These are phyloP conservation scores for Arabidopsis lyrata DNA, from an alignment of 441 rosid species.

Conservation along the genomic window DNA sequence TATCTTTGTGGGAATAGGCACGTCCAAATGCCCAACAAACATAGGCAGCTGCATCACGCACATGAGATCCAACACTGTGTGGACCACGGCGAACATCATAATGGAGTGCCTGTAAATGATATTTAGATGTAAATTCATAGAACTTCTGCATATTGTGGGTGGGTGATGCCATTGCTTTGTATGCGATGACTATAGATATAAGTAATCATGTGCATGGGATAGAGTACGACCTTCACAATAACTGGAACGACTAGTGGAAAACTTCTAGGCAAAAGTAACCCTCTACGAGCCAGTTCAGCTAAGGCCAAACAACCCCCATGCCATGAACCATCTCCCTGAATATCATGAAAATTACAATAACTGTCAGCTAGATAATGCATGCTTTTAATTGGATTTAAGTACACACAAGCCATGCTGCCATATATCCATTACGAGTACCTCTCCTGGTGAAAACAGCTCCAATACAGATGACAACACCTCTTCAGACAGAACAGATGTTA, in stretches of 20 bases:
- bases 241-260: conserved; percentile 88
- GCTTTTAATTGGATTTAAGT: not conserved
- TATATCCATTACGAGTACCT: conserved; percentile 58
- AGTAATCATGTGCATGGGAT: conserved; percentile 27
- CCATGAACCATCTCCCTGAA: conserved; percentile 99
- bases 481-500: conserved; percentile 83
- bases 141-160: conserved; percentile 2
- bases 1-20: conserved; percentile 81
- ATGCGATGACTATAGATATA: conserved; percentile 18
- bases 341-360: conserved; percentile 41
- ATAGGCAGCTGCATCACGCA: conserved; percentile 99
- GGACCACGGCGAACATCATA: conserved; percentile 98
- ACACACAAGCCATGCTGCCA: conserved; percentile 21
- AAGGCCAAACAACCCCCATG: conserved; percentile 98
- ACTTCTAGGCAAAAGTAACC: conserved; percentile 87
- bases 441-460: conserved; percentile 91
- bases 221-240: conserved; percentile 74
- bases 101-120: conserved; percentile 79
- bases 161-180: conserved; percentile 14
- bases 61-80: conserved; percentile 99
- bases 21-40: conserved; percentile 99
- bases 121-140: conserved; percentile 25
- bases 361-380: conserved; percentile 15
- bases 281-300: conserved; percentile 96
- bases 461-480: conserved; percentile 86